Evolutionary conservation across 805 yeast genomes (phyloP), one percentile per base, ranked within the genome.

Genomic region (Kregervanrija pseudodelftensis): DNA sequence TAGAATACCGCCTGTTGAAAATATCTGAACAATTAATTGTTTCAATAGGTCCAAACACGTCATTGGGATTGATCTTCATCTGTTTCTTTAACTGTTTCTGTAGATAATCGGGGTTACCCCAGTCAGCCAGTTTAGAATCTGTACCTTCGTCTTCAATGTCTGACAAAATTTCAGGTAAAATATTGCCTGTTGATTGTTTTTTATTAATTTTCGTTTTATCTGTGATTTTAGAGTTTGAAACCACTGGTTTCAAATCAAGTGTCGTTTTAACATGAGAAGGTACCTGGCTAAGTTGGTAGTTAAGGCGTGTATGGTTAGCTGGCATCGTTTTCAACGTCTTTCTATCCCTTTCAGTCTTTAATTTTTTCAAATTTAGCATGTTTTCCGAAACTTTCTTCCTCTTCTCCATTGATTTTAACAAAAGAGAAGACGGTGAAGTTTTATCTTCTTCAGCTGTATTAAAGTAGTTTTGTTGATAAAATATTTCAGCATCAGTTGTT

Each of bases 41-140:
- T 1, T 37, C 34, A 8, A 57, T 45, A 3, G 44, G 47, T 1
- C 66, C 67, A 51, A 63, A 63, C 13, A 63, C 46, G 1, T 37
- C 22, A 11, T 43, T 35, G 1, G 67, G 66, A 38, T 63, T 56
- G 13, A 47, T 49, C 11, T 37, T 41, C 8, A 49, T 42, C 41
- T 60, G 65, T 9, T 43, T 36, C 14, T 40, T 42, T n/a, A 59
- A 43, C 28, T 46, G 51, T 33, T 47, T 46, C 31, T 49, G 47
- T 16, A 60, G 48, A 2, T 33, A 28, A 22, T n/a, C 45, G 4
- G 33, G 37, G 15, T 50, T 22, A 4, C 59, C 63, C 64, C 64
- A 59, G 1, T 49, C 49, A 2, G 63, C 60, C 36, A 58, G 42
- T 33, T 46, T 50, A 8, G 47, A 30, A 2, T 46, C 36, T 8